A percentile compares a stretch with the other conserved stretches of the same genome.
Evolutionary conservation across 108 stramenopile species (phyloP).

Genomic region (Skeletonema menzelii): DNA sequence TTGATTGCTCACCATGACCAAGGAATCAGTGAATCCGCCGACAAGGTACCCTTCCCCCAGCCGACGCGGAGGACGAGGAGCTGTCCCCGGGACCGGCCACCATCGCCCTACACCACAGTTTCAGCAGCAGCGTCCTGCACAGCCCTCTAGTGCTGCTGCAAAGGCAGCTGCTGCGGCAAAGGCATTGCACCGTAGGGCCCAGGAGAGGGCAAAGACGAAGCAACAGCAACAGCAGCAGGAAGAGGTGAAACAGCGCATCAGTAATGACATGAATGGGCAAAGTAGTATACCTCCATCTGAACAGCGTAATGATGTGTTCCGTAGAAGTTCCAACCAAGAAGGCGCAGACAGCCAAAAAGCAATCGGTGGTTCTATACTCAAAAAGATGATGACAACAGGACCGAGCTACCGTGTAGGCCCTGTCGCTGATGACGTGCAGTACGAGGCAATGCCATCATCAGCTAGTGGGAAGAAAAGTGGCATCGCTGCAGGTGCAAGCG

Average conservation of each 20-base stretch:
- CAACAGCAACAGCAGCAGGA: constrained; percentile 12
- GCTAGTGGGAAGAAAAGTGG: background rate
- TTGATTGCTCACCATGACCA: background rate
- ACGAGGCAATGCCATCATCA: background rate
- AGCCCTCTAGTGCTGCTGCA: constrained; percentile 42
- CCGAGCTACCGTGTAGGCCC: background rate
- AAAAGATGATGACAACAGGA: constrained; percentile 1
- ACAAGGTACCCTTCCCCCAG: background rate
- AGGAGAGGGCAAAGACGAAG: constrained; percentile 22
- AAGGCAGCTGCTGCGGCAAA: constrained; percentile 47
- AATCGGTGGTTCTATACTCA: background rate
- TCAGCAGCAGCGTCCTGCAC: background rate
- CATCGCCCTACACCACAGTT: background rate
- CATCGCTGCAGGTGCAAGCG: background rate
- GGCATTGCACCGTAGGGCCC: constrained; percentile 34
- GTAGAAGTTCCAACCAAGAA: constrained; percentile 1
- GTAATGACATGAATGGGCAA: background rate
- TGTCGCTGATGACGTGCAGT: background rate
- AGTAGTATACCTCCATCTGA: background rate
- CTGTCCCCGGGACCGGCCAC: background rate
- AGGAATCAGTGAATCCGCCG: background rate
- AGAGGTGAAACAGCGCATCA: background rate
- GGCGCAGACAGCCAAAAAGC: background rate
- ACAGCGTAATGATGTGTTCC: constrained; percentile 1
- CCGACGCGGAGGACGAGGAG: background rate